These are phyloP conservation scores for Penicillium rolfsii DNA, from an alignment of 2,329 filamentous ascomycete species.

Conservation along the genomic window DNA sequence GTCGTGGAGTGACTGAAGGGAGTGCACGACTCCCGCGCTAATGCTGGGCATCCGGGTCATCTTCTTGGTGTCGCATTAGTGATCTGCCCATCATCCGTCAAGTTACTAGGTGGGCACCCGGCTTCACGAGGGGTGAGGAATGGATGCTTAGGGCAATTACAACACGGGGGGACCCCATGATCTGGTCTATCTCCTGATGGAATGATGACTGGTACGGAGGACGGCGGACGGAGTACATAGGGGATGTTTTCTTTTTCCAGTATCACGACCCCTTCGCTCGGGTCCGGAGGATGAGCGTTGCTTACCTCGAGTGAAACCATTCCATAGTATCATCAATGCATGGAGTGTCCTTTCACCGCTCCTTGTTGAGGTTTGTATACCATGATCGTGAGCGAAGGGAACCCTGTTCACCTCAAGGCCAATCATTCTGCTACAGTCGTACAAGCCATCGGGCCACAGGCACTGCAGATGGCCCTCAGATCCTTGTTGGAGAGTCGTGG, in stretches of 20 bases:
- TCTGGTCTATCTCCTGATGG: not conserved
- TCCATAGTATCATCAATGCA: not conserved
- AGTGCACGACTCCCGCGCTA: not conserved
- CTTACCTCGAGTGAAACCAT: not conserved
- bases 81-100: constrained; percentile 2
- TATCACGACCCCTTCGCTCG: not conserved
- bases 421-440: constrained; percentile 10
- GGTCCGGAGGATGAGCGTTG: not conserved
- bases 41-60: not conserved
- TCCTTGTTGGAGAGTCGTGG: constrained; percentile 5
- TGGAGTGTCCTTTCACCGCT: constrained; percentile 13
- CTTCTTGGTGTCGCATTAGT: not conserved
- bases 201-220: not conserved
- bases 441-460: constrained; percentile 10
- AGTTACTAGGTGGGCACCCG: not conserved
- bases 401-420: not conserved
- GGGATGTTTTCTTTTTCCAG: not conserved
- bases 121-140: not conserved
- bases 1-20: not conserved
- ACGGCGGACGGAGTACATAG: too few species aligned
- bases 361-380: constrained; percentile 9
- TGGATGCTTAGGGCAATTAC: constrained; percentile 1
- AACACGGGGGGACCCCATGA: not conserved
- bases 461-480: constrained; percentile 15
- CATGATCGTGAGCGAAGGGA: not conserved